Conservation (phyloP, 352 stramenopile species). For the Globisporangium barbulae region DNA sequence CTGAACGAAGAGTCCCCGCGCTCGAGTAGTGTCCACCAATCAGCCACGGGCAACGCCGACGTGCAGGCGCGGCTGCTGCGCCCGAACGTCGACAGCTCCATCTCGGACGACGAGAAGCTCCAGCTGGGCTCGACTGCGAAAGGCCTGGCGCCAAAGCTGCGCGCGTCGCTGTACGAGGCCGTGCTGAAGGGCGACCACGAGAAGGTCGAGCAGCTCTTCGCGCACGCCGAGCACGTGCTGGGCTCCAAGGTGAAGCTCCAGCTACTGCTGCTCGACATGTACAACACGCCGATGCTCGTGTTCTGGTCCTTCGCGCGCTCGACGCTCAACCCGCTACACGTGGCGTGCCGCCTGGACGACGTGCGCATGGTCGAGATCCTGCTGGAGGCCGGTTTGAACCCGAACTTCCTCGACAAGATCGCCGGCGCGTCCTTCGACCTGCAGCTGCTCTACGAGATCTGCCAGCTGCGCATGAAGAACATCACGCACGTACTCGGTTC, state of each 20-base stretch:
- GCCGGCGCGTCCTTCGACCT: slow-evolving; percentile 53
- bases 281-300: slow-evolving; percentile 55
- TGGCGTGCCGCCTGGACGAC: slow-evolving; percentile 62
- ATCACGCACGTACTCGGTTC: slow-evolving; percentile 63
- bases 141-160: slow-evolving; percentile 45
- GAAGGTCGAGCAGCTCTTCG: slow-evolving; percentile 40
- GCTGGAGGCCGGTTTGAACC: slow-evolving; percentile 56
- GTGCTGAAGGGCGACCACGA: slow-evolving; percentile 38
- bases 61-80: slow-evolving; percentile 29
- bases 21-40: not conserved
- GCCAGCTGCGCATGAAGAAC: slow-evolving; percentile 57
- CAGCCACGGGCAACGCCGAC: not conserved
- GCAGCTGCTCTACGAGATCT: slow-evolving; percentile 64
- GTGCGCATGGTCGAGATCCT: slow-evolving; percentile 51
- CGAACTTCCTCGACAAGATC: slow-evolving; percentile 82
- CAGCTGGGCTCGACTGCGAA: slow-evolving; percentile 30
- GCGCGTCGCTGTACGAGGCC: slow-evolving; percentile 44
- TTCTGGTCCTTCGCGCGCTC: slow-evolving; percentile 67
- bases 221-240: slow-evolving; percentile 47
- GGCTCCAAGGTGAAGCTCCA: slow-evolving; percentile 62
- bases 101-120: slow-evolving; percentile 40
- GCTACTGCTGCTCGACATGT: slow-evolving; percentile 67
- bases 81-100: slow-evolving; percentile 35
- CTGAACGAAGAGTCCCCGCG: slow-evolving; percentile 5
- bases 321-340: slow-evolving; percentile 70